These are phyloP conservation scores for Leishmania lainsoni DNA, from an alignment of 208 protist species.

Conservation along the genomic window DNA sequence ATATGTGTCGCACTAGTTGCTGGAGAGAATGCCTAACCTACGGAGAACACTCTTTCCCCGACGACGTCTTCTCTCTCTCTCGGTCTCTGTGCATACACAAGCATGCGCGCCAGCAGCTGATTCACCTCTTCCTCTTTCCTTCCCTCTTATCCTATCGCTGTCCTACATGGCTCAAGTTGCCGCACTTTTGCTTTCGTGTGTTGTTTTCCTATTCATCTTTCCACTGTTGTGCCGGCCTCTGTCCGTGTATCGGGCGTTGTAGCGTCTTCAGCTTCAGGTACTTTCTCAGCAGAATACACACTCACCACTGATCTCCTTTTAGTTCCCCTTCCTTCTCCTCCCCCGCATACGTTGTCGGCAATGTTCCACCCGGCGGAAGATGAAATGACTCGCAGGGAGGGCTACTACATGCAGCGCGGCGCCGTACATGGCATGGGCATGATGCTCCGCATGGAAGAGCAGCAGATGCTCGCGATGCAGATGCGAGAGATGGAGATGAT, in stretches of 20 bases:
- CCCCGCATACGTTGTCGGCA: too few relatives aligned
- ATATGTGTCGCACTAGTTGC: background rate
- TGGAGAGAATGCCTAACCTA: too few relatives aligned
- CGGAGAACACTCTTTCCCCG: background rate
- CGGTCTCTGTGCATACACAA: background rate
- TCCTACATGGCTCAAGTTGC: too few relatives aligned
- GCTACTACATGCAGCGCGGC: conserved; percentile 34
- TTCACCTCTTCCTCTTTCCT: background rate
- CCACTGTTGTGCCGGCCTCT: background rate
- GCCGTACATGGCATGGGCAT: conserved; percentile 31
- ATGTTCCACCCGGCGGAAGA: conserved; percentile 40
- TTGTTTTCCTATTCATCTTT: background rate
- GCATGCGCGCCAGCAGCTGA: too few relatives aligned
- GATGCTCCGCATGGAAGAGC: conserved; percentile 28
- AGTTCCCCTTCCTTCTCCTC: background rate
- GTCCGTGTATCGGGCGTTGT: background rate
- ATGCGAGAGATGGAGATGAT: conserved; percentile 40
- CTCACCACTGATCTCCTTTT: background rate
- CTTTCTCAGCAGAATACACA: background rate
- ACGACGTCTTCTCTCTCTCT: background rate
- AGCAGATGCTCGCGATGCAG: conserved; percentile 31
- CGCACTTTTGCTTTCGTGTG: too few relatives aligned
- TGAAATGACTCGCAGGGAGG: conserved; percentile 26
- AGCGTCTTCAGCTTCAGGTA: background rate
- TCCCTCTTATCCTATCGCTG: background rate